These are phyloP conservation scores for Fraxinus sp. DNA, from an alignment of 305 asterid species.

Conservation along the genomic window DNA sequence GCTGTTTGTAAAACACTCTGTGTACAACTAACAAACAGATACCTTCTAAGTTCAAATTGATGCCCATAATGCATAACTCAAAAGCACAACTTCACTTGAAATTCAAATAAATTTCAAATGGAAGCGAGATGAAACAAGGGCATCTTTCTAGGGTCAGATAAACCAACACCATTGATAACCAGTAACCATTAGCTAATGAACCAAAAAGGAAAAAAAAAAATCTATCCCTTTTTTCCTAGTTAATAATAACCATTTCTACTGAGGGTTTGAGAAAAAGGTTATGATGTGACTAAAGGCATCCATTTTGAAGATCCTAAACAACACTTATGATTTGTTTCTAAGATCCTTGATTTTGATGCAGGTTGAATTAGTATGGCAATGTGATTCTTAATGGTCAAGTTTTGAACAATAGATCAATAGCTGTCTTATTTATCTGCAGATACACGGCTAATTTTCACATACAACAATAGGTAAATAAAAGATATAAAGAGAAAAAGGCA, in stretches of 20 bases:
- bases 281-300: not conserved
- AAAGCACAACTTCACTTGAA: not conserved
- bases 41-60: not conserved
- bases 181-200: not conserved
- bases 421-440: not conserved
- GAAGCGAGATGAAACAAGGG: not conserved
- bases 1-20: not conserved
- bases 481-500: not conserved
- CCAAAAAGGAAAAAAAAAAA: not conserved
- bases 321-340: not conserved
- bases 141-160: not conserved
- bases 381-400: not conserved
- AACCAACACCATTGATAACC: not conserved
- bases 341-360: not conserved
- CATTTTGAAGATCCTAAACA: not conserved
- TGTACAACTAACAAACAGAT: not conserved
- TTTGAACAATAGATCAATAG: not conserved
- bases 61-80: not conserved
- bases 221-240: not conserved
- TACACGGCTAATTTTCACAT: not conserved
- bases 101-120: not conserved
- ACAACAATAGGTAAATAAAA: not conserved
- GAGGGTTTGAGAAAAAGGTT: not conserved
- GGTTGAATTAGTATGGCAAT: not conserved
- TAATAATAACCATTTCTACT: not conserved